These are phyloP conservation scores for Cynara cardunculus DNA, from an alignment of 129 eudicot genomes.

Conservation along the genomic window DNA sequence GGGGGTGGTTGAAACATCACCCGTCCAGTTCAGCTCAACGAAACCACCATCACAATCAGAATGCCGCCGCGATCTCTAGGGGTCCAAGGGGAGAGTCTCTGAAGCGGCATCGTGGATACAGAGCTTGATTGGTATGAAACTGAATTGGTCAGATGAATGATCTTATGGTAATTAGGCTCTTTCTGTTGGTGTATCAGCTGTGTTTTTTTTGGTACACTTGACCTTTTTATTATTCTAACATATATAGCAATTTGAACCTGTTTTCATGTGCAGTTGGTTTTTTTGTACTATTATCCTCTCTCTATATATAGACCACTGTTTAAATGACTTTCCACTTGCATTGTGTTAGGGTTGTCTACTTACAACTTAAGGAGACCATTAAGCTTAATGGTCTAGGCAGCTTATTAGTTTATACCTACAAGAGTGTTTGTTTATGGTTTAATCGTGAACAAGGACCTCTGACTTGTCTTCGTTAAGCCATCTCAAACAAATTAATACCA, in stretches of 20 bases:
- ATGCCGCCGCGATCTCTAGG: neutral
- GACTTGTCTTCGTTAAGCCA: neutral
- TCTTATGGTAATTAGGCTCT: neutral
- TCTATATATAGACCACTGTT: neutral
- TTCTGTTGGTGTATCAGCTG: neutral
- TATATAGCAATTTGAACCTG: constrained; percentile 3
- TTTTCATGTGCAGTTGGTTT: neutral
- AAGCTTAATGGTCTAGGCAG: neutral
- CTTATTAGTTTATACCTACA: neutral
- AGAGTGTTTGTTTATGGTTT: neutral
- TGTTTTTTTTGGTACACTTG: neutral
- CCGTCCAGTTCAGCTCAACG: constrained; percentile 8
- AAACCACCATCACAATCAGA: constrained; percentile 9
- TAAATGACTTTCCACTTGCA: neutral
- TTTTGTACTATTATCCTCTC: neutral
- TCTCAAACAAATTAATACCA: neutral
- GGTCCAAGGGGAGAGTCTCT: constrained; percentile 34
- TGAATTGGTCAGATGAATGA: neutral
- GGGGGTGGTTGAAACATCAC: neutral
- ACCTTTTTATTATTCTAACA: neutral
- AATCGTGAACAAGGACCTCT: neutral
- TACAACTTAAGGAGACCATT: too few relatives aligned
- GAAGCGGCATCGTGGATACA: constrained; percentile 36
- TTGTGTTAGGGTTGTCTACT: neutral
- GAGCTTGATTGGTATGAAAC: constrained; percentile 16